These are phyloP conservation scores for Hura crepitans DNA, from an alignment of 441 rosid genomes.

Conservation along the genomic window DNA sequence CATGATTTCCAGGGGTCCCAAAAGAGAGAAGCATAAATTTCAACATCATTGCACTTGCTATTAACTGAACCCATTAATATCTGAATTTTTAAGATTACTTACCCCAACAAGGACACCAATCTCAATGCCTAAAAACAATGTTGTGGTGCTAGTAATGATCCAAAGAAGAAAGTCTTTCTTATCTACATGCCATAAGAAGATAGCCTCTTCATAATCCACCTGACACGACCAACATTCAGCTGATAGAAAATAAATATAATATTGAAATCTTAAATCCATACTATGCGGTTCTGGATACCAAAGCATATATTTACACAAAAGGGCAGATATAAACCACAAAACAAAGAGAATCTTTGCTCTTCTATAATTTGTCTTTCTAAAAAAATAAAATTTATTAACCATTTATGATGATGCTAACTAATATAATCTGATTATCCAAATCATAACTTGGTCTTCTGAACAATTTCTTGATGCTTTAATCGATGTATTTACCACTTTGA, in stretches of 20 bases:
- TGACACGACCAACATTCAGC: constrained; percentile 34
- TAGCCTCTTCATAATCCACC: constrained; percentile 93
- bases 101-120: constrained; percentile 98
- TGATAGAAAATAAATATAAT: constrained; percentile 11
- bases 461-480: neutral
- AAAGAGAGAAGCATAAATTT: neutral
- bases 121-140: constrained; percentile 93
- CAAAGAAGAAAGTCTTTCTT: constrained; percentile 97
- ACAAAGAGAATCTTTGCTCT: neutral
- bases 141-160: constrained; percentile 69
- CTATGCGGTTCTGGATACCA: neutral
- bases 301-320: neutral
- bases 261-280: neutral
- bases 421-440: neutral
- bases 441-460: neutral
- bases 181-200: constrained; percentile 87
- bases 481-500: neutral
- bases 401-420: neutral
- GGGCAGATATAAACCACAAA: neutral
- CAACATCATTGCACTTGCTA: neutral
- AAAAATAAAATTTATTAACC: neutral
- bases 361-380: neutral
- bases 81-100: constrained; percentile 30
- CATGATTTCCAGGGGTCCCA: neutral
- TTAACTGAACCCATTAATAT: neutral